Percentiles rank a stretch among this genome's conserved stretches.
Conservation (phyloP, 441 rosid species). For the Biscutella laevigata region DNA sequence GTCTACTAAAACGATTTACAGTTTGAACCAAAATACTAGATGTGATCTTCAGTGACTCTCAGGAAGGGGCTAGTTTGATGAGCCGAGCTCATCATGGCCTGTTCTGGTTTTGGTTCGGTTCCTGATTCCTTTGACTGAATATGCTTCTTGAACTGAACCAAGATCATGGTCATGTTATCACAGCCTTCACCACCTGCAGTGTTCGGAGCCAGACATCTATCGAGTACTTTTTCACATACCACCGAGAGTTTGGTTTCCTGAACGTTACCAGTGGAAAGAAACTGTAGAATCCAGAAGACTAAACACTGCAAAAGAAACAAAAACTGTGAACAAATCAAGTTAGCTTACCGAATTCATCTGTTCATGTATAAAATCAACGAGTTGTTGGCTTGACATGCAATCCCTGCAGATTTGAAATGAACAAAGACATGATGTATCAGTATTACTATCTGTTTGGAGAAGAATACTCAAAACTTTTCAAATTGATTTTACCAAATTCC, state of each 20-base stretch:
- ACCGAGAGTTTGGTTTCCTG: conserved; percentile 88
- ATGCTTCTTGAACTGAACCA: conserved; percentile 88
- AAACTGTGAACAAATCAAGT: neutral
- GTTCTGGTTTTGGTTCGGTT: conserved; percentile 19
- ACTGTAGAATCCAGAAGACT: conserved; percentile 4
- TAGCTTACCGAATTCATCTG: conserved; percentile 51
- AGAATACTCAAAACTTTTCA: neutral
- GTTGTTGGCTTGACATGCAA: conserved; percentile 94
- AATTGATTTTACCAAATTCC: conserved; percentile 53
- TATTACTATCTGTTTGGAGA: conserved; percentile 12
- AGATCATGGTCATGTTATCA: conserved; percentile 96
- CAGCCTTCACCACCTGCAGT: conserved; percentile 87
- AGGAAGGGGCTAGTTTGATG: conserved; percentile 14
- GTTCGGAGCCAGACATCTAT: conserved; percentile 84
- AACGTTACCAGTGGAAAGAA: conserved; percentile 5
- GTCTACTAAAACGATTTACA: conserved; percentile 22
- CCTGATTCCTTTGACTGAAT: conserved; percentile 34
- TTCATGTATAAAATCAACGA: conserved; percentile 81
- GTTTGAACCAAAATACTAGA: conserved; percentile 6
- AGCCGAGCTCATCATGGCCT: conserved; percentile 9
- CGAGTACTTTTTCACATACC: conserved; percentile 81
- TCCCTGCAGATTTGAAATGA: conserved; percentile 56
- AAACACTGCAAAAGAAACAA: neutral
- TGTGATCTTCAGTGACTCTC: conserved; percentile 1
- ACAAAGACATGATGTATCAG: neutral